Percentiles rank a stretch among this genome's conserved stretches.
phyloP scores from a whole-genome alignment of 2,329 filamentous ascomycete species.

The Trichoderma sp. region DNA sequence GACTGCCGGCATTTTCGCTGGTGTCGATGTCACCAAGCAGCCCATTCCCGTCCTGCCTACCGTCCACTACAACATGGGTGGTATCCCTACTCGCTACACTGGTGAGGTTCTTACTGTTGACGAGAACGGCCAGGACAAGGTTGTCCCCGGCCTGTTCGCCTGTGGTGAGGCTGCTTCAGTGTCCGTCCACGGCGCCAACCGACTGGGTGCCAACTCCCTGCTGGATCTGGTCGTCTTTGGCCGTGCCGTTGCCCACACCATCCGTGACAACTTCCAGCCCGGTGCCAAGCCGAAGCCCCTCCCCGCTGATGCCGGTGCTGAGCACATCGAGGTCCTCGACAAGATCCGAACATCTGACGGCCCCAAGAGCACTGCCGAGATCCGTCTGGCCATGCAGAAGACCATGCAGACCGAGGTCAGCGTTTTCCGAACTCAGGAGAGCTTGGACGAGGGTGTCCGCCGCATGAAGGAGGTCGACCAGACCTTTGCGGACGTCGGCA shows the following conservation, averaged over 20 bases:
- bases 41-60: constrained; percentile 95
- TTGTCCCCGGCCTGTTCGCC: constrained; percentile 92
- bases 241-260: constrained; percentile 94
- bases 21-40: constrained; percentile 96
- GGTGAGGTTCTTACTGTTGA: constrained; percentile 93
- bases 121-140: constrained; percentile 82
- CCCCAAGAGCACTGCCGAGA: constrained; percentile 82
- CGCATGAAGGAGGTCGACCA: constrained; percentile 85
- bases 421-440: constrained; percentile 94
- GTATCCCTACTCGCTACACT: constrained; percentile 96
- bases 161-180: constrained; percentile 97
- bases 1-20: constrained; percentile 94
- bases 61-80: constrained; percentile 99
- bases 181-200: constrained; percentile 97
- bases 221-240: constrained; percentile 97
- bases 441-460: constrained; percentile 87
- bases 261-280: constrained; percentile 89
- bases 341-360: constrained; percentile 81
- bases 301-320: constrained; percentile 81
- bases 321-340: constrained; percentile 85
- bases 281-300: constrained; percentile 78
- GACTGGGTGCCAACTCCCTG: constrained; percentile 96
- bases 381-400: constrained; percentile 94
- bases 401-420: constrained; percentile 96
- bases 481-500: constrained; percentile 80